Evolutionary conservation across 768 basidiomycete genomes (phyloP).

Genomic region (Hygrocybe punicea): DNA sequence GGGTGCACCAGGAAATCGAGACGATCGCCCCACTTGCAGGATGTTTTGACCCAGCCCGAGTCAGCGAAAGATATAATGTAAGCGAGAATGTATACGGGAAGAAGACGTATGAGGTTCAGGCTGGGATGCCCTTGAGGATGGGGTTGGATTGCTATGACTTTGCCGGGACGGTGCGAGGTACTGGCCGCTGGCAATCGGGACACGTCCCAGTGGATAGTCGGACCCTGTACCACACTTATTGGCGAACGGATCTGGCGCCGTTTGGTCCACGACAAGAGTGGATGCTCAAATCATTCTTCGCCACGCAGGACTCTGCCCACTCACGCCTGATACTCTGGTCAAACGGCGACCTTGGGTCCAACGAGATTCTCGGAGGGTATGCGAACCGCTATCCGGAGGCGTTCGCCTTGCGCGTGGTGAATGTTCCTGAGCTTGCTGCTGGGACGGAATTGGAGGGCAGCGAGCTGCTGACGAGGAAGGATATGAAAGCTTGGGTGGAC

Average conservation of each 20-base stretch:
- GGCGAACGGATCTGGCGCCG: conserved; percentile 82
- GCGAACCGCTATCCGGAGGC: conserved; percentile 60
- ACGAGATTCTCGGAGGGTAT: conserved; percentile 60
- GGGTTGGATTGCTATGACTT: conserved; percentile 93
- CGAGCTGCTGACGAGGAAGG: conserved; percentile 53
- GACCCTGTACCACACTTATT: conserved; percentile 85
- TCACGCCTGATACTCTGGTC: conserved; percentile 86
- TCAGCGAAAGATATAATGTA: conserved; percentile 67
- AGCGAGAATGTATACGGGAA: conserved; percentile 61
- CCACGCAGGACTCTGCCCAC: conserved; percentile 73
- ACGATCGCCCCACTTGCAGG: conserved; percentile 59
- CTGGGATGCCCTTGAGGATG: conserved; percentile 72
- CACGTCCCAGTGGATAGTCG: conserved; percentile 42
- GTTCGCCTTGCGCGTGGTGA: conserved; percentile 67
- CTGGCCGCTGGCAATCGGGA: conserved; percentile 16
- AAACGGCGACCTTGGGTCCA: conserved; percentile 66
- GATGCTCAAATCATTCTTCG: conserved; percentile 91
- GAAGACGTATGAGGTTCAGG: conserved; percentile 67
- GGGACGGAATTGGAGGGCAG: conserved; percentile 78
- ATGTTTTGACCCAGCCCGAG: conserved; percentile 64
- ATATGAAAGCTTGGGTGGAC: conserved; percentile 89
- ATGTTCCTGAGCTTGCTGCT: conserved; percentile 61
- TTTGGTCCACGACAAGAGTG: conserved; percentile 82
- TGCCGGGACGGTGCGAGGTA: conserved; percentile 68
- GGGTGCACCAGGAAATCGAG: conserved; percentile 74